phyloP scores from a whole-genome alignment of 768 basidiomycete species.

The Amanita rubescens region DNA sequence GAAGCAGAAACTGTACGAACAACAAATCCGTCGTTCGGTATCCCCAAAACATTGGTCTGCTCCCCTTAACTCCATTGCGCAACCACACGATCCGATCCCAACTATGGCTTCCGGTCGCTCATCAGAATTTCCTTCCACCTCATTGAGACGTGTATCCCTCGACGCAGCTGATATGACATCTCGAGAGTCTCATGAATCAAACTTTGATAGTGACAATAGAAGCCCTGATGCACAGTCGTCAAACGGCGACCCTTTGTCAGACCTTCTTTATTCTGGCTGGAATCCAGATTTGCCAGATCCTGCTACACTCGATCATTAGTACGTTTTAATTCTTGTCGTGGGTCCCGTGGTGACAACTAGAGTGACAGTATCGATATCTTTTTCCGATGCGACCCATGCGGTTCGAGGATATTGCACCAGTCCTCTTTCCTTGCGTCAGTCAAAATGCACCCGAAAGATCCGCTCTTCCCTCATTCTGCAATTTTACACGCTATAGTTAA shows the following conservation, averaged over 20 bases:
- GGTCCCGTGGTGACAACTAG: conserved; percentile 9
- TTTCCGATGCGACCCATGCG: conserved; percentile 84
- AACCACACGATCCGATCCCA: conserved; percentile 13
- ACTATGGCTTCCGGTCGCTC: conserved; percentile 13
- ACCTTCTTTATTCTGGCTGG: conserved; percentile 73
- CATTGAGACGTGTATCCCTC: conserved; percentile 38
- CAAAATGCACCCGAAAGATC: conserved; percentile 72
- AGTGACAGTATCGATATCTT: conserved; percentile 69
- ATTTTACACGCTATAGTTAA: conserved; percentile 86
- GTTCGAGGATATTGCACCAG: conserved; percentile 76
- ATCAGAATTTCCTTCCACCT: conserved; percentile 27
- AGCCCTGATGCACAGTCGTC: conserved; percentile 42
- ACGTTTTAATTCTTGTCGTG: conserved; percentile 21
- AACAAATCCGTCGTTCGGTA: conserved; percentile 32
- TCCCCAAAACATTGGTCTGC: conserved; percentile 25
- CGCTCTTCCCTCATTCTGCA: conserved; percentile 82
- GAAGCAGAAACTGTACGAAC: conserved; percentile 54
- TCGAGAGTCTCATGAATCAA: conserved; percentile 27
- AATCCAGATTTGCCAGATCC: conserved; percentile 81
- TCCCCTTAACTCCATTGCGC: conserved; percentile 12
- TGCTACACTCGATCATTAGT: conserved; percentile 69
- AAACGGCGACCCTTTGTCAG: conserved; percentile 47
- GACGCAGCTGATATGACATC: conserved; percentile 33
- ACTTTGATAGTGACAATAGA: conserved; percentile 34
- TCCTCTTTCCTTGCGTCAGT: conserved; percentile 75